Base-by-base conservation (phyloP, 1,139 yeast species). In the Hansenula lynferdii region DNA sequence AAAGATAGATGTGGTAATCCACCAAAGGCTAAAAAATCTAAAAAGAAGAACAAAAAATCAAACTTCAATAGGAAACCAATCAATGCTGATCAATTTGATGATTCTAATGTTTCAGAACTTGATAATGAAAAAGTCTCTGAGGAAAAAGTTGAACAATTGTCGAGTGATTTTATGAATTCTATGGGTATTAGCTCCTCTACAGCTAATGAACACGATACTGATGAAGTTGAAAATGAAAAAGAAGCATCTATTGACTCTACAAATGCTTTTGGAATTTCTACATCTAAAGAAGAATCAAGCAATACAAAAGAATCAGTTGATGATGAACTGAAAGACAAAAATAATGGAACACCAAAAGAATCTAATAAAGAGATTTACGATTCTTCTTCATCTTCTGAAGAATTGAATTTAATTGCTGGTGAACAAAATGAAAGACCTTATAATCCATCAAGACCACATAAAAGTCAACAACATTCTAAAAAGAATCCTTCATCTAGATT, bases 1-100 rank as follows among this genome's bases (percentile, higher is more conserved):
- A 84, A 84, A 57, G 94, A 84, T 61, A 72, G 95, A 58, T 85
- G 95, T 64, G 95, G 92, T 33, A 85, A 84, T 56, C 73, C 82
- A 46, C 89, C 89, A 43, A 72, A 74, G 45, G 48, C 51, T 7
- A 61, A 59, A 34, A 59, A 55, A 39, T 12, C 21, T 17, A 31
- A 54, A 42, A 50, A 60, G 39, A 24, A 46, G 46, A 43, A 47
- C 42, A 38, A 40, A 44, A 46, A 43, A 38, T 18, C 44, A 34
- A 17, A 34, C 34, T 8, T 35, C 25, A 18, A 40, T 39, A 17
- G 42, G 37, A 17, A 39, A 24, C 17, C 38, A 41, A 12, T 42
- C 35, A 5, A 19, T 23, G 28, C 16, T 23, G 25, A 23, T 8
- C n/a, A 23, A 23, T 5, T 10, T 12, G 26, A 24, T 12, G 15